phyloP scores from a whole-genome alignment of 1,284 basidiomycete genomes.

The Tilletia horrida region DNA sequence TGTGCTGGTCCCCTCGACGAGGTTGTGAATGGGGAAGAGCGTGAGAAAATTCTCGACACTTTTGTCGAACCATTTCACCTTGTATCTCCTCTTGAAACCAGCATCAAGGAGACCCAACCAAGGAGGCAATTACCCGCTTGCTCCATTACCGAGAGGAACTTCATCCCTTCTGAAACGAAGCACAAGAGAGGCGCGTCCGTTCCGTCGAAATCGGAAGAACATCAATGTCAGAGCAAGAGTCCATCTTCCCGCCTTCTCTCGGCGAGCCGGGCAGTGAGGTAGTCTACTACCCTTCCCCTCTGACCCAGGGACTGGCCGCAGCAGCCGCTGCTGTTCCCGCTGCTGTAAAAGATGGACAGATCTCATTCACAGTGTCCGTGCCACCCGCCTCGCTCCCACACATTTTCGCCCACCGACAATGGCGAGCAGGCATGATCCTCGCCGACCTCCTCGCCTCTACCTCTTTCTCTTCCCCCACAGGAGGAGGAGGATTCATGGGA shows the following conservation, averaged over 20 bases:
- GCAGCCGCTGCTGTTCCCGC: background rate
- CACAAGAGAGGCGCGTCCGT: constrained; percentile 17
- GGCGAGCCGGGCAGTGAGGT: constrained; percentile 22
- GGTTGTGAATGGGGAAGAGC: too few relatives aligned
- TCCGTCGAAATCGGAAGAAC: constrained; percentile 9
- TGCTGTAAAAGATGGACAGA: background rate
- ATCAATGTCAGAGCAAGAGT: constrained; percentile 8
- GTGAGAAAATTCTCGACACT: background rate
- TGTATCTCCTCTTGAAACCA: background rate
- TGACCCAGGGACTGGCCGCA: background rate
- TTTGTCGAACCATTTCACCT: background rate
- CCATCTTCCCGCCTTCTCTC: constrained; percentile 24
- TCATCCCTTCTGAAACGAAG: background rate
- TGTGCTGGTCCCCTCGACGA: too few relatives aligned
- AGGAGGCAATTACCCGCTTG: background rate
- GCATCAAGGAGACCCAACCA: too few relatives aligned
- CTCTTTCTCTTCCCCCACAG: background rate
- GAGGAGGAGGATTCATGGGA: background rate
- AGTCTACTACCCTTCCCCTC: constrained; percentile 15
- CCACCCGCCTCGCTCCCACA: constrained; percentile 47
- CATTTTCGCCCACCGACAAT: constrained; percentile 53
- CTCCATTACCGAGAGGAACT: background rate
- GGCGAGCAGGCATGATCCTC: constrained; percentile 53
- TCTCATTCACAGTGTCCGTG: constrained; percentile 29
- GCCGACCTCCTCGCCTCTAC: constrained; percentile 35